phyloP scores from a whole-genome alignment of 768 basidiomycete species.

The Lactifluus rugatus region DNA sequence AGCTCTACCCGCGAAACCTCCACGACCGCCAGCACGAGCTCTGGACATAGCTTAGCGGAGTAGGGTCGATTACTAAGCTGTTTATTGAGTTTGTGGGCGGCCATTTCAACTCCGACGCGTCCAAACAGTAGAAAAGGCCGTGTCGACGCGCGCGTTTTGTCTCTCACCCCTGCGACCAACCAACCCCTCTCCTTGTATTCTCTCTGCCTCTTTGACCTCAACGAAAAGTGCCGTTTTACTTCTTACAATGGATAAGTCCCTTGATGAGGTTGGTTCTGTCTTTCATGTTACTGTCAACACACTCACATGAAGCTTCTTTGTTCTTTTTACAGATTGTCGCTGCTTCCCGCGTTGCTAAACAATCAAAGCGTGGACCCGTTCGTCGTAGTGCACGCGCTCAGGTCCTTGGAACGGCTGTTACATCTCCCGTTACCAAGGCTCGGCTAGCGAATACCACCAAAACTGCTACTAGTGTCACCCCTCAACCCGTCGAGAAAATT shows the following conservation, averaged over 20 bases:
- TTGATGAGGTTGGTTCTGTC: slow-evolving; percentile 57
- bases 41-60: slow-evolving; percentile 35
- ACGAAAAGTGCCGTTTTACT: not conserved
- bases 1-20: slow-evolving; percentile 45
- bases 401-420: slow-evolving; percentile 46
- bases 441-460: slow-evolving; percentile 36
- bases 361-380: slow-evolving; percentile 33
- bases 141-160: not conserved
- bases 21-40: slow-evolving; percentile 37
- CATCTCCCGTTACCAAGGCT: slow-evolving; percentile 43
- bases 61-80: too few relatives aligned
- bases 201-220: not conserved
- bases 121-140: slow-evolving; percentile 6
- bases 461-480: slow-evolving; percentile 28
- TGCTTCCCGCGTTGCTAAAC: slow-evolving; percentile 38
- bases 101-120: slow-evolving; percentile 20
- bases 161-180: not conserved
- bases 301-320: slow-evolving; percentile 21
- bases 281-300: slow-evolving; percentile 21
- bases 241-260: slow-evolving; percentile 64
- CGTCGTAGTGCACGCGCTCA: slow-evolving; percentile 42
- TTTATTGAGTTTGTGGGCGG: too few relatives aligned
- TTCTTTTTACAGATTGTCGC: slow-evolving; percentile 49
- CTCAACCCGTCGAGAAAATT: slow-evolving; percentile 69
- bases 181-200: not conserved